A percentile compares a stretch with the other conserved stretches of the same genome.
Conservation (phyloP, 108 stramenopile genomes). For the Skeletonema grethae region DNA sequence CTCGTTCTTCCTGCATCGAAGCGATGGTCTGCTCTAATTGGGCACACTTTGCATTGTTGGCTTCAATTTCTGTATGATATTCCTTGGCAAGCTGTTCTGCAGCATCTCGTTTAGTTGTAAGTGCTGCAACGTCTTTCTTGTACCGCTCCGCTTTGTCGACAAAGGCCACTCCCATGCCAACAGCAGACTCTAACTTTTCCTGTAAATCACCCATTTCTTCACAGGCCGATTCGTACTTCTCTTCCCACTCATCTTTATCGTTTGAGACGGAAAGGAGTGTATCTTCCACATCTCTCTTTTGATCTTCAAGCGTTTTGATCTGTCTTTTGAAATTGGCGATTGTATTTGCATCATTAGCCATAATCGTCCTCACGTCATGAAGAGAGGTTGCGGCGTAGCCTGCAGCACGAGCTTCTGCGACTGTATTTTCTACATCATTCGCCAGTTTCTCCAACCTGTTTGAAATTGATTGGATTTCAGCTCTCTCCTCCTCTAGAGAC, state of each 20-base stretch:
- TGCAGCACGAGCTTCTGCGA: slow-evolving; percentile 1
- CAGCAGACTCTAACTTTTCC: slow-evolving; percentile 13
- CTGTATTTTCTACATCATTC: slow-evolving; percentile 2
- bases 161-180: neutral
- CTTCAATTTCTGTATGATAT: slow-evolving; percentile 14
- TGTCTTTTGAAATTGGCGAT: neutral
- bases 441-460: slow-evolving; percentile 6
- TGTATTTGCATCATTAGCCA: slow-evolving; percentile 3
- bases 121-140: slow-evolving; percentile 5
- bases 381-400: slow-evolving; percentile 2
- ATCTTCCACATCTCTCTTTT: slow-evolving; percentile 7
- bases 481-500: slow-evolving; percentile 4
- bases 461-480: slow-evolving; percentile 6
- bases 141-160: slow-evolving; percentile 7
- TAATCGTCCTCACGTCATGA: slow-evolving; percentile 1
- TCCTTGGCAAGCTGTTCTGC: neutral
- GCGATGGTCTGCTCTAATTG: slow-evolving; percentile 1
- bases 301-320: slow-evolving; percentile 12
- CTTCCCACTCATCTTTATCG: neutral
- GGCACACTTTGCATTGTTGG: slow-evolving; percentile 11
- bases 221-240: neutral
- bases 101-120: slow-evolving; percentile 13
- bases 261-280: neutral
- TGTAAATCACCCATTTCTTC: slow-evolving; percentile 3
- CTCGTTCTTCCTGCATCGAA: slow-evolving; percentile 7